phyloP scores from a whole-genome alignment of 257 asterid species.

The Jasminum sambac region DNA sequence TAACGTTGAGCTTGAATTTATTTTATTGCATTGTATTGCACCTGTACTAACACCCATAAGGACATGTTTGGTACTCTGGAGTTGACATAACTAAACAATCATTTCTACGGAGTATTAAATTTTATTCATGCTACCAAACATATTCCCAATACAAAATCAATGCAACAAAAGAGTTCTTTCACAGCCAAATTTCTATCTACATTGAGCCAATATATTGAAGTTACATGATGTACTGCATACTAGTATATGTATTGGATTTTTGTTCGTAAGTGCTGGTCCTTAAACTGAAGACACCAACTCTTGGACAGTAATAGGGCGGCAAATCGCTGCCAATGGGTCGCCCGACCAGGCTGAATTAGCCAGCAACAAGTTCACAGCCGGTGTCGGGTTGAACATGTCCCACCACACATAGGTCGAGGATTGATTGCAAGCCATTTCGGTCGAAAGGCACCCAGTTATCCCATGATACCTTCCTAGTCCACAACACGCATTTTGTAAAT shows the following conservation, averaged over 20 bases:
- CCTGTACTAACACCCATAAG: background rate
- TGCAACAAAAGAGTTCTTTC: background rate
- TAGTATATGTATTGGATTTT: no score
- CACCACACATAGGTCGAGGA: slow-evolving; percentile 59
- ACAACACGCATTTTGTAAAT: slow-evolving; percentile 58
- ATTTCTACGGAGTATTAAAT: background rate
- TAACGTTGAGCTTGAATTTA: background rate
- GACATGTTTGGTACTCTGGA: background rate
- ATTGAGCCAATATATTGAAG: background rate
- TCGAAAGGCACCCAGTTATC: slow-evolving; percentile 44
- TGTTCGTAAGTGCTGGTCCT: background rate
- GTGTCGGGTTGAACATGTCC: slow-evolving; percentile 67
- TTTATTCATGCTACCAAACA: background rate
- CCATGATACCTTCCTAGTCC: slow-evolving; percentile 45
- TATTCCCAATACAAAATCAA: background rate
- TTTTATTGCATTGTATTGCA: background rate
- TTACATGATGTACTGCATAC: background rate
- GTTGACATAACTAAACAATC: background rate
- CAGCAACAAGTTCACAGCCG: slow-evolving; percentile 43
- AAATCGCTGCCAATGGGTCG: slow-evolving; percentile 40
- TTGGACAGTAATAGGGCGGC: slow-evolving; percentile 56
- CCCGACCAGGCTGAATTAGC: slow-evolving; percentile 60
- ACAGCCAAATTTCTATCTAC: background rate
- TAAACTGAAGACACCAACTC: slow-evolving; percentile 30
- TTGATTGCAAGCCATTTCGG: slow-evolving; percentile 46